Evolutionary conservation across 345 rosid genomes (phyloP), one percentile per base, ranked within the genome.

Genomic region (Citrus glauca): DNA sequence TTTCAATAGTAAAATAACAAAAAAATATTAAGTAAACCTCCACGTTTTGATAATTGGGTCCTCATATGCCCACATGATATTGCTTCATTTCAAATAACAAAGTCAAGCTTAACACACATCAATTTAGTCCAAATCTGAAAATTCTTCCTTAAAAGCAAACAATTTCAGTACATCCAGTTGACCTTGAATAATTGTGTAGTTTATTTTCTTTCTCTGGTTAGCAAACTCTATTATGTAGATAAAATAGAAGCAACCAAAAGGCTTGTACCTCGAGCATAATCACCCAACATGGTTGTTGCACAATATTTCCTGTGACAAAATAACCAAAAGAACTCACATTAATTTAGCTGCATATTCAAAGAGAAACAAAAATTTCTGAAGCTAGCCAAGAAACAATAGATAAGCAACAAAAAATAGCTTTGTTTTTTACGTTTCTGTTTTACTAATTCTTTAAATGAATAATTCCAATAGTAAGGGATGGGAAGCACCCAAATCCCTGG

Each of bases 231-330:
- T 5, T 13, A 71, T 33, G n/a, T 72, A 57, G 28, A 78, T 38
- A 38, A 25, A 25, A 38, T 8, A 66, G 63, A 19, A 66, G 25
- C 9, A 48, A 77, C 48, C 4, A 69, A 48, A 61, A 79, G 75
- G 72, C 53, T 70, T 80, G 81, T 84, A 94, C 98, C 98, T 94
- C 98, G 28, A 93, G 97, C 97, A 94, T 90, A 77, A 94, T 93
- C 78, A 90, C 95, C 98, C 98, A 94, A 77, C 97, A 94, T 37
- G 98, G 97, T 71, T 91, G 93, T 82, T 88, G 86, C 82, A 91
- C 86, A 84, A 82, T 86, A 73, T 87, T 85, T 57, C 92, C 98
- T 91, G 89, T 81, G 59, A 59, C 75, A 53, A 56, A 27, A 78
- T 80, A 37, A 57, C 64, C 75, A 57, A 79, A 20, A 62, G 28